Conservation (phyloP, 1,284 basidiomycete genomes). For the Boletus sp. region DNA sequence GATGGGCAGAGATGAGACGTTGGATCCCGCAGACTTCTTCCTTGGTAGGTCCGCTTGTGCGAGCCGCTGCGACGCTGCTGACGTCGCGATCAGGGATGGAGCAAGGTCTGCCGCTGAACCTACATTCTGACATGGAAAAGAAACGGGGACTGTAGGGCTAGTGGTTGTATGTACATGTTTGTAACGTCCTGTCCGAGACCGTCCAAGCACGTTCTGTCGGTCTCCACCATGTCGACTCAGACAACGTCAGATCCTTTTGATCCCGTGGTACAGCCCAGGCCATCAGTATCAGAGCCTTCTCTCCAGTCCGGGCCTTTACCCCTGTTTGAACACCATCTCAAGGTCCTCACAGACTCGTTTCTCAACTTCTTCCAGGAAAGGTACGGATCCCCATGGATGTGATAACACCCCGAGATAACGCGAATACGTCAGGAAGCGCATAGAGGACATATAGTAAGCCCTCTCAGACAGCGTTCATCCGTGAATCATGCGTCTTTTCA, state of each 20-base stretch:
- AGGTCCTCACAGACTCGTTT: slow-evolving; percentile 73
- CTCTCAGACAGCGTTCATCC: neutral
- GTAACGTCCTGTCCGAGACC: neutral
- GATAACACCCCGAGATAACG: slow-evolving; percentile 7
- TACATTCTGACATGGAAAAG: slow-evolving; percentile 77
- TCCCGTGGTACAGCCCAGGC: slow-evolving; percentile 30
- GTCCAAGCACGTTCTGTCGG: neutral
- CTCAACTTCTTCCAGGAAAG: slow-evolving; percentile 85
- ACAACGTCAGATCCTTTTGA: slow-evolving; percentile 30
- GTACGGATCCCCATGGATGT: slow-evolving; percentile 46
- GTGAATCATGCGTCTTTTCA: slow-evolving; percentile 3
- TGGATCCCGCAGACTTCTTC: slow-evolving; percentile 79
- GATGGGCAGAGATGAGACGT: slow-evolving; percentile 84
- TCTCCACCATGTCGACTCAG: slow-evolving; percentile 27
- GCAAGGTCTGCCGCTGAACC: slow-evolving; percentile 53
- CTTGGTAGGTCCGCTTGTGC: slow-evolving; percentile 49
- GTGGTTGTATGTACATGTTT: slow-evolving; percentile 34
- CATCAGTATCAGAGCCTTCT: slow-evolving; percentile 48
- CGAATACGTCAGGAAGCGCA: slow-evolving; percentile 59
- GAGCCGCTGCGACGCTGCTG: slow-evolving; percentile 7
- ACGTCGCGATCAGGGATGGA: slow-evolving; percentile 52
- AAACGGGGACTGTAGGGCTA: slow-evolving; percentile 50
- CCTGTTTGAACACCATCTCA: slow-evolving; percentile 73
- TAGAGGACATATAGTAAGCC: slow-evolving; percentile 83
- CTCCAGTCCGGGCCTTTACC: slow-evolving; percentile 60